phyloP scores from a whole-genome alignment of 2,329 filamentous ascomycete genomes.

The Hypocrella siamensis region DNA sequence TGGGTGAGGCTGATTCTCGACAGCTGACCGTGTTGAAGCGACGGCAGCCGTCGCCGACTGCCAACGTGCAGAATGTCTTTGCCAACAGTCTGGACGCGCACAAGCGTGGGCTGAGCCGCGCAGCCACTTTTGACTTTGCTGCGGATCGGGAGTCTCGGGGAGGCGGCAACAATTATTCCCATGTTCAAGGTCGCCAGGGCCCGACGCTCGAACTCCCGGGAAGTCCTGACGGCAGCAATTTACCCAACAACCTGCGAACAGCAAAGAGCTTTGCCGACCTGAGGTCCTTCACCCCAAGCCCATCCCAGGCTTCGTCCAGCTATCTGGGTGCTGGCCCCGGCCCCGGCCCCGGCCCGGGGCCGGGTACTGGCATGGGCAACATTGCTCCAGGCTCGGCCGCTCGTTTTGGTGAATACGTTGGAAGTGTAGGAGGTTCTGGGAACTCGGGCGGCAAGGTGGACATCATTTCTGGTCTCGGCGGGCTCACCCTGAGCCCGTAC shows the following conservation, averaged over 20 bases:
- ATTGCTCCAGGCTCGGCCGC: constrained; percentile 25
- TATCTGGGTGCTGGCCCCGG: no score
- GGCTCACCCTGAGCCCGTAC: constrained; percentile 34
- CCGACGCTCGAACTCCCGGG: constrained; percentile 82
- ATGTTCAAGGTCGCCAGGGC: constrained; percentile 63
- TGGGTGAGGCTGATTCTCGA: constrained; percentile 72
- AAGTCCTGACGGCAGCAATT: constrained; percentile 46
- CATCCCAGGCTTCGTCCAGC: constrained; percentile 70
- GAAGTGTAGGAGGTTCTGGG: constrained; percentile 17
- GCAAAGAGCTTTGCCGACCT: constrained; percentile 96
- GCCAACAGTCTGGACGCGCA: constrained; percentile 60
- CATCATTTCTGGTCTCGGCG: constrained; percentile 31
- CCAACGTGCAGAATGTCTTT: constrained; percentile 38
- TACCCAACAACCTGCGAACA: constrained; percentile 69
- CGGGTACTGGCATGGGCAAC: constrained; percentile 34
- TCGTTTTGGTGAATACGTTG: constrained; percentile 30
- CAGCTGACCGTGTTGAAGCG: constrained; percentile 81
- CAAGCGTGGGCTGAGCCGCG: constrained; percentile 74
- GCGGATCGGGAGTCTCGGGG: constrained; percentile 55
- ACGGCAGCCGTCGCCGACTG: constrained; percentile 33
- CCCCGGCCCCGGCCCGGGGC: no score
- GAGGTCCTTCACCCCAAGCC: constrained; percentile 87
- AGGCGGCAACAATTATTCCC: constrained; percentile 51
- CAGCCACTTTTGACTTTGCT: constrained; percentile 94
- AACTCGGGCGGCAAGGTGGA: constrained; percentile 22